Evolutionary conservation across 106 monocot species (phyloP).

Genomic region (Gastrodia elata): DNA sequence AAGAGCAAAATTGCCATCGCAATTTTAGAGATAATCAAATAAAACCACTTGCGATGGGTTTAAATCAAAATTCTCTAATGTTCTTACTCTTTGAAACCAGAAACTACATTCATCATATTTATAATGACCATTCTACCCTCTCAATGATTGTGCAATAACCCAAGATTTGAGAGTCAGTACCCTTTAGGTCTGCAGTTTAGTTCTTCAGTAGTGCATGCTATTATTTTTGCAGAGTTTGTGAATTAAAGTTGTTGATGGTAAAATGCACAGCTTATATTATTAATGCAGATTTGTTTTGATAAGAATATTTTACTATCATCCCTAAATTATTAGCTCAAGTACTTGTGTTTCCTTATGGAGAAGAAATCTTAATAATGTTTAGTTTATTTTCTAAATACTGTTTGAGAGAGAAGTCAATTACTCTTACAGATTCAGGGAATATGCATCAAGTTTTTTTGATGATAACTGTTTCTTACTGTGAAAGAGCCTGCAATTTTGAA

Average conservation of each 20-base stretch:
- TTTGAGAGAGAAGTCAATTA: not conserved
- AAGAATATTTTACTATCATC: not conserved
- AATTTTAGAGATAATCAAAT: not conserved
- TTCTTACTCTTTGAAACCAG: not conserved
- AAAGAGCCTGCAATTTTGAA: not conserved
- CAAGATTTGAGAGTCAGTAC: not conserved
- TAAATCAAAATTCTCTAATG: not conserved
- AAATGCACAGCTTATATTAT: not conserved
- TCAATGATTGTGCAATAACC: not conserved
- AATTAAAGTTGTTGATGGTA: not conserved
- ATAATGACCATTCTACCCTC: not conserved
- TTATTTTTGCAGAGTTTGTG: not conserved
- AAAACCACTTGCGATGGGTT: not conserved
- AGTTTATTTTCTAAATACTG: not conserved
- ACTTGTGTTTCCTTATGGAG: not conserved
- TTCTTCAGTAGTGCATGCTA: not conserved
- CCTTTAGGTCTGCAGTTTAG: not conserved
- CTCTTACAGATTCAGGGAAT: not conserved
- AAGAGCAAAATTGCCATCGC: not conserved
- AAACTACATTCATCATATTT: constrained; percentile 1
- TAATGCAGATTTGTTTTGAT: not conserved
- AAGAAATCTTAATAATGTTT: not conserved
- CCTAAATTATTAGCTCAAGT: not conserved
- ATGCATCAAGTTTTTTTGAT: not conserved
- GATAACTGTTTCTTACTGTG: not conserved